Evolutionary conservation across 169 alveolate species (phyloP).

Genomic region (Toxoplasma gondii): DNA sequence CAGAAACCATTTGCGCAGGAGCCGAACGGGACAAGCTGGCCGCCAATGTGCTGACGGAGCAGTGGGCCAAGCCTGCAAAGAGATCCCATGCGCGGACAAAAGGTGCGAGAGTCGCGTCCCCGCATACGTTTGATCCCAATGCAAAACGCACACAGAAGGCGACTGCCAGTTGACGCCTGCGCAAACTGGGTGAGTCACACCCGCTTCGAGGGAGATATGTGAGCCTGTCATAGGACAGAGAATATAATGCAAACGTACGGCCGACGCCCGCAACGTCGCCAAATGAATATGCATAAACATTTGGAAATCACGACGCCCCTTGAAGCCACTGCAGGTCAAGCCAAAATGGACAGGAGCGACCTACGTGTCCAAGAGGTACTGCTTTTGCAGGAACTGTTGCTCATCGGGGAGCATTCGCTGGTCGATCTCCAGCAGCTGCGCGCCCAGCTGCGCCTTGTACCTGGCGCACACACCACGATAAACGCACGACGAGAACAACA

Average conservation of each 20-base stretch:
- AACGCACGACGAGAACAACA: not conserved
- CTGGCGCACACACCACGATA: not conserved
- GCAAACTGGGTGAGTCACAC: too few relatives aligned
- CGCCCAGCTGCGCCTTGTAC: not conserved
- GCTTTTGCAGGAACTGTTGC: not conserved
- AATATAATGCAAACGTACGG: too few relatives aligned
- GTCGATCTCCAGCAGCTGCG: constrained; percentile 3
- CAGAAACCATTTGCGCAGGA: constrained; percentile 67
- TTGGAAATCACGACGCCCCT: too few relatives aligned
- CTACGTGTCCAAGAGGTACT: not conserved
- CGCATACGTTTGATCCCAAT: too few relatives aligned
- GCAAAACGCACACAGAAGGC: too few relatives aligned
- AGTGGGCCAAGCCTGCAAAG: constrained; percentile 37
- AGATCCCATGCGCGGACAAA: not conserved
- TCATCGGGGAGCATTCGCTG: not conserved
- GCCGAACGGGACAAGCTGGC: constrained; percentile 56
- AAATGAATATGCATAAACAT: too few relatives aligned
- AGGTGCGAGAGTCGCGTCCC: too few relatives aligned
- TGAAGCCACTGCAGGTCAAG: too few relatives aligned
- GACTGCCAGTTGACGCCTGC: too few relatives aligned
- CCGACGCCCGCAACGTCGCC: too few relatives aligned
- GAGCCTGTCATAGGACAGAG: too few relatives aligned
- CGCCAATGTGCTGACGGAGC: constrained; percentile 32
- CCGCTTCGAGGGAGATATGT: too few relatives aligned
- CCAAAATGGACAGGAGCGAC: not conserved